Evolutionary conservation across 257 asterid genomes (phyloP), one percentile per base, ranked within the genome.

Genomic region (Solanum sitiens): DNA sequence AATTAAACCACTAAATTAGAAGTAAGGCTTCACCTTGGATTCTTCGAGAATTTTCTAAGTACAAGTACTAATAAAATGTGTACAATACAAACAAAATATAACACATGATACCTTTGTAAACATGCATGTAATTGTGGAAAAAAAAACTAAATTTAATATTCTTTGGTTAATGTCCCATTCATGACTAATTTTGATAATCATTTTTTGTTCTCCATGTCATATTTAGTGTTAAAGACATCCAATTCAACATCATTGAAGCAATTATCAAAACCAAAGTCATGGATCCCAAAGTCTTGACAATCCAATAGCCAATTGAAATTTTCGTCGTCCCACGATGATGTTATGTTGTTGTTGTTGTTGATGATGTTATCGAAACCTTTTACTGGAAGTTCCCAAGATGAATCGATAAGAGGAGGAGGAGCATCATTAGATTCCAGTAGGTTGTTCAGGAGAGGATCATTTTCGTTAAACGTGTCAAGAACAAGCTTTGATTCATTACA

Each of bases 261-360:
- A 84, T 87, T 77, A 40, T 59, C 90, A n/a, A 93, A 85, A 6
- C 93, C 98, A 59, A 94, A 96, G 89, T 96, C 99, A 18, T 94
- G 98, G 35, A 95, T 86, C 11, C 98, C 98, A 65, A 95, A 96
- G 75, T 95, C 99, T 86, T 94, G 95, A 80, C 97, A 94, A 73
- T 93, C 95, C 89, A 94, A 86, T 16, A 96, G 89, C 98, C 96
- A 94, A 1, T 92, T 89, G 84, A 94, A 91, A 84, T 84, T 90
- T 73, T 37, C 50, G 3, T 91, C 94, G 32, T 95, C 96, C 94
- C 94, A 93, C 11, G 93, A 91, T 10, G 93, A 91, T 70, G 90
- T 15, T 50, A 21, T 0, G 21, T 5, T 47, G 0, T 47, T 76
- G 84, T 83, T 73, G 25, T 30, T 72, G 4, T 35, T 50, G 8